Evolutionary conservation across 176 grass and related monocot species (phyloP), one percentile per base, ranked within the genome.

Genomic region (Dendrocalamus sinicus): DNA sequence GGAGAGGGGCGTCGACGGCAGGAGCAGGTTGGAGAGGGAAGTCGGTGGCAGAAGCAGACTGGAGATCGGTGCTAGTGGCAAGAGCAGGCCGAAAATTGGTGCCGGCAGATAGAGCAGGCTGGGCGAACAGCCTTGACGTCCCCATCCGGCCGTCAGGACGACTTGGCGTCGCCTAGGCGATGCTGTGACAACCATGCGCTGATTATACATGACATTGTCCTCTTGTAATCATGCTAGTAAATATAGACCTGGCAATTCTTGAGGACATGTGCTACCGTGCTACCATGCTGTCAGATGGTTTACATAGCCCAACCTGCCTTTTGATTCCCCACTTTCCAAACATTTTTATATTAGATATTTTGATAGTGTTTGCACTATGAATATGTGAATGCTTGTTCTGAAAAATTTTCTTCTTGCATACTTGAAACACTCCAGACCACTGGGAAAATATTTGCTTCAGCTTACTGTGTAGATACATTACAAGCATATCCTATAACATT

Each of bases 211-310:
- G 1, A 0, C 14, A 47, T 76, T 75, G 24, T 9, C 15, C 15
- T 72, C 32, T 28, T 90, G 70, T 30, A 76, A 67, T 37, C 22
- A 26, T 75, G 39, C 23, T 76, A 82, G 35, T 66, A 76, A 58
- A 45, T 32, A 82, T 50, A 37, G 5, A 58, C 48, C 22, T 59
- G 19, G 19, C 54, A 57, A 22, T 76, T 57, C 11, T 75, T 81
- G 39, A 32, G 12, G 51, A 37, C 2, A 12, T 51, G 26, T 47
- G 43, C 24, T 16, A 37, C 12, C 48, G 1, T 17, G 28, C 51
- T 79, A 48, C 8, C 17, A 7, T 69, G 19, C 19, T 11, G 32
- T 76, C 40, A 41, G n/a, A 60, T 76, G 48, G 35, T 50, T 81
- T 75, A 23, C 39, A 11, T 70, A 24, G 67, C 17, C 15, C 17